Evolutionary conservation across 768 basidiomycete species (phyloP), one percentile per base, ranked within the genome.

Genomic region (Boletus coccyginus): DNA sequence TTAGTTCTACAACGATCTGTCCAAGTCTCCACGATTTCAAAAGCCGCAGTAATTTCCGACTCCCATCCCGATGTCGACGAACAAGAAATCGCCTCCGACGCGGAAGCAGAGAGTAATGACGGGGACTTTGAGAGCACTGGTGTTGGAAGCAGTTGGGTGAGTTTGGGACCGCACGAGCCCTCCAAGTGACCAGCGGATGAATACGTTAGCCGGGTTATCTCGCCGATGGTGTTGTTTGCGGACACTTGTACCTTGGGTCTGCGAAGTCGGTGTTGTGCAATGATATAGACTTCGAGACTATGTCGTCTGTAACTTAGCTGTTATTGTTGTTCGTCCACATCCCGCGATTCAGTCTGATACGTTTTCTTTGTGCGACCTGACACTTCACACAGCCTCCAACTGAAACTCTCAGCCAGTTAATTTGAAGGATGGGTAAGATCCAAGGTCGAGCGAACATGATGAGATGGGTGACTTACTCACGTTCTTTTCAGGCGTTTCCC

Each of bases 91-190:
- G 78, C 74, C 43, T 88, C 87, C 1, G 88, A 90, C 51, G 80
- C 81, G 7, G 89, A 90, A 55, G 77, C 81, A 12, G 88, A 90
- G 69, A 86, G 86, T 62, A 85, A 82, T 60, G 73, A 76, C 13
- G 80, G 78, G 3, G 83, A 81, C 55, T 75, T 79, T 3, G 84
- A 80, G 56, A 69, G 62, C 13, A 73, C 77, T 6, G 77, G 75
- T 32, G 82, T 81, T 29, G 81, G 74, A 38, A 77, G 82, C 47
- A 90, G 87, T 59, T 92, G 90, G 90, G 74, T 92, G 50, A 89
- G 83, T 66, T 72, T 91, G 65, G 66, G 65, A 39, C 53, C 66
- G 10, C 67, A 56, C 39, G 63, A 56, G 50, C 46, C 62, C 19
- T 49, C 66, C 24, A 57, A 63, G 43, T 71, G 50, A 67, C 14